Conservation (phyloP, 169 alveolate genomes). For the Perkinsus chesapeaki region DNA sequence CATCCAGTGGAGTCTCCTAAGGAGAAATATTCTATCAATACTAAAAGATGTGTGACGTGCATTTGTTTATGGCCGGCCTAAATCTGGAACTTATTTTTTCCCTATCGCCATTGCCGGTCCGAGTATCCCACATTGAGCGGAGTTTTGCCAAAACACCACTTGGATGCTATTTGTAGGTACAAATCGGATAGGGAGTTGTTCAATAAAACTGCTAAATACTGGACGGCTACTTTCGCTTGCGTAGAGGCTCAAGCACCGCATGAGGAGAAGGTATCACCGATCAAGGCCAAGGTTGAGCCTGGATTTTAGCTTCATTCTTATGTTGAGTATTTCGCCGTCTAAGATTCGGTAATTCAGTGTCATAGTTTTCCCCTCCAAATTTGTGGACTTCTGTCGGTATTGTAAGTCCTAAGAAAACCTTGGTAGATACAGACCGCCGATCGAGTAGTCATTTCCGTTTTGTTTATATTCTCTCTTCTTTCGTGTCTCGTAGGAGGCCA, state of each 20-base stretch:
- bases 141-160: too few relatives aligned
- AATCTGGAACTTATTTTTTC: too few relatives aligned
- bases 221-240: not conserved
- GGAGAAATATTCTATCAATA: not conserved
- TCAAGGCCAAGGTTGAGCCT: not conserved
- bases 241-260: not conserved
- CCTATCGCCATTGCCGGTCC: too few relatives aligned
- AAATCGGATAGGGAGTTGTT: conserved; percentile 50
- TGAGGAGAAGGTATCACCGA: not conserved
- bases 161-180: too few relatives aligned
- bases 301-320: not conserved
- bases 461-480: not conserved
- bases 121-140: too few relatives aligned
- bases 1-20: not conserved
- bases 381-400: conserved; percentile 27
- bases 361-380: conserved; percentile 17
- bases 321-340: not conserved
- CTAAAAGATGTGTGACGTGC: too few relatives aligned
- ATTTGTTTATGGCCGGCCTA: too few relatives aligned
- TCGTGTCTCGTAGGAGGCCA: not conserved
- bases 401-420: conserved; percentile 21
- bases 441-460: not conserved
- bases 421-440: conserved; percentile 35
- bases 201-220: conserved; percentile 59
- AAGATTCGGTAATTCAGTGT: not conserved